Percentiles rank a stretch among this genome's conserved stretches.
These are phyloP conservation scores for Hebeloma cylindrosporum DNA, from an alignment of 768 basidiomycete species.

Conservation along the genomic window DNA sequence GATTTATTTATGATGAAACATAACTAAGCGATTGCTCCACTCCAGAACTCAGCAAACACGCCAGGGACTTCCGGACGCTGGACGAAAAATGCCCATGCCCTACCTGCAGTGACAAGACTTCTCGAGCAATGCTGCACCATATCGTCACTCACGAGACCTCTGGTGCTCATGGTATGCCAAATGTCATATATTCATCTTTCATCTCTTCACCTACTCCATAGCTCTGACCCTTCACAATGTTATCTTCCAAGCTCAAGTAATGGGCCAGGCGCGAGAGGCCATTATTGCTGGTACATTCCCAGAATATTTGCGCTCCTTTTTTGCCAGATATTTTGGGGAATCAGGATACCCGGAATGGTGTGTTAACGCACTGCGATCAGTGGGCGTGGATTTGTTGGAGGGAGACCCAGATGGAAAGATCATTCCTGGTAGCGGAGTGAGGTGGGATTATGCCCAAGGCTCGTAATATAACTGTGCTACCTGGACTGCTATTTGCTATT, in stretches of 20 bases:
- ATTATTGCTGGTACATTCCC: conserved; percentile 81
- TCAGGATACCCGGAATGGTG: conserved; percentile 88
- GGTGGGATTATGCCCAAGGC: conserved; percentile 88
- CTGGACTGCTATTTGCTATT: no score
- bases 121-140: conserved; percentile 76
- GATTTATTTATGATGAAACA: background rate
- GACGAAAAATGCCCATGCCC: conserved; percentile 82
- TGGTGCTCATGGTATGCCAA: conserved; percentile 73
- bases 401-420: conserved; percentile 46
- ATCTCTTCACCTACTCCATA: conserved; percentile 29
- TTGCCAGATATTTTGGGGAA: conserved; percentile 72
- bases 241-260: conserved; percentile 82
- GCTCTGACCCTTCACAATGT: conserved; percentile 84
- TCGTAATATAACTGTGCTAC: no score
- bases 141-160: conserved; percentile 77
- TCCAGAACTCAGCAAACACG: conserved; percentile 67
- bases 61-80: conserved; percentile 67
- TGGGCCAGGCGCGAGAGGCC: conserved; percentile 83
- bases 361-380: conserved; percentile 77
- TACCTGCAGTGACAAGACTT: conserved; percentile 68
- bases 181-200: background rate
- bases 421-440: conserved; percentile 62
- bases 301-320: conserved; percentile 72
- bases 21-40: background rate
- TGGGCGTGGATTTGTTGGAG: conserved; percentile 80